Percentiles rank a stretch among this genome's conserved stretches.
These are phyloP conservation scores for Pythium dissotocum DNA, from an alignment of 352 stramenopile genomes.

Conservation along the genomic window DNA sequence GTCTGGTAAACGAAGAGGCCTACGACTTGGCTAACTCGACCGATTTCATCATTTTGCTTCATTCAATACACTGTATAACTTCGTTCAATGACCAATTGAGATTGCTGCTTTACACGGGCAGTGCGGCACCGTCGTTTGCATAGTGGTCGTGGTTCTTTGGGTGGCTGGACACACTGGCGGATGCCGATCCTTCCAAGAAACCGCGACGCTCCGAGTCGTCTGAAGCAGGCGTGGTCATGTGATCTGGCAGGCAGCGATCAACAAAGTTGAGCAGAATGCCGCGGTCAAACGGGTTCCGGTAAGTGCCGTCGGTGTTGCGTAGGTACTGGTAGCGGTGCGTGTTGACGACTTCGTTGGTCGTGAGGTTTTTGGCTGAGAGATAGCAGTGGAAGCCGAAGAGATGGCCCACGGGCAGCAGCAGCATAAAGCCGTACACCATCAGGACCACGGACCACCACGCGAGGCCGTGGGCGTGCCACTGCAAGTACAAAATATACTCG, in stretches of 20 bases:
- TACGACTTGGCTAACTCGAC: neutral
- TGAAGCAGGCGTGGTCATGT: neutral
- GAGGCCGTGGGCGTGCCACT: conserved; percentile 49
- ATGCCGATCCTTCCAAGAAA: conserved; percentile 18
- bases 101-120: conserved; percentile 16
- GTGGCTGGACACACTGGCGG: conserved; percentile 15
- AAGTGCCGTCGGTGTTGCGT: conserved; percentile 30
- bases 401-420: conserved; percentile 54
- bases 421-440: conserved; percentile 48
- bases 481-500: conserved; percentile 62
- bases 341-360: conserved; percentile 81
- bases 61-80: conserved; percentile 5
- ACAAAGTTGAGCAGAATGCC: conserved; percentile 45
- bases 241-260: conserved; percentile 42
- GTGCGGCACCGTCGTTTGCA: conserved; percentile 19
- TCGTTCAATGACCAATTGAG: neutral
- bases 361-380: conserved; percentile 69
- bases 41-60: neutral
- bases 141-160: conserved; percentile 4
- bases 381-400: conserved; percentile 75
- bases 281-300: conserved; percentile 48
- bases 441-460: conserved; percentile 30
- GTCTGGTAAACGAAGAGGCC: conserved; percentile 51
- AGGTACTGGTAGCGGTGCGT: conserved; percentile 63
- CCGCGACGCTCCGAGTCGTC: neutral